Percentiles rank a stretch among this genome's conserved stretches.
Evolutionary conservation across 2,329 filamentous ascomycete species (phyloP).

Genomic region (Aspergillus neotritici): DNA sequence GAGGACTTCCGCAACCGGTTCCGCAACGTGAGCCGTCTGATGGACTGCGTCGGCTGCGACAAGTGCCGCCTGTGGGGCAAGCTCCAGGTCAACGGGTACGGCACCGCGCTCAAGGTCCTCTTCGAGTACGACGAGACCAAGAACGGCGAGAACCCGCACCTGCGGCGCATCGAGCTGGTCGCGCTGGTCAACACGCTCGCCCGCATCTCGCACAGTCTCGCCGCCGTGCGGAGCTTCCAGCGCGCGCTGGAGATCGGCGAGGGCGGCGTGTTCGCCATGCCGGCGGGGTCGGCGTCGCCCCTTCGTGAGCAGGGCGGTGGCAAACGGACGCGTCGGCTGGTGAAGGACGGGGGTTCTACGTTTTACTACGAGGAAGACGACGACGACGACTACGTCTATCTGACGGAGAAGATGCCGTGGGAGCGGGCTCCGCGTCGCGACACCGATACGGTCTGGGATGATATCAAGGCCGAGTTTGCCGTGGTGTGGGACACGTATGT

Average conservation of each 20-base stretch:
- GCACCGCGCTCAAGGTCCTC: constrained; percentile 87
- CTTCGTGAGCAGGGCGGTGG: constrained; percentile 16
- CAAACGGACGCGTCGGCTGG: constrained; percentile 14
- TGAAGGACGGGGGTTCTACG: constrained; percentile 31
- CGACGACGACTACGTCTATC: constrained; percentile 34
- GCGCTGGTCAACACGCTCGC: constrained; percentile 92
- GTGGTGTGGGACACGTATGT: constrained; percentile 58
- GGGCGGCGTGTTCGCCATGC: constrained; percentile 26
- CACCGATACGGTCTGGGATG: constrained; percentile 49
- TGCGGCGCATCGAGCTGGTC: constrained; percentile 87
- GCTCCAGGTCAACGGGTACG: constrained; percentile 89
- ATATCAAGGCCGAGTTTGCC: constrained; percentile 58
- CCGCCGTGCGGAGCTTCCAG: constrained; percentile 68
- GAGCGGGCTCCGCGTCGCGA: constrained; percentile 23
- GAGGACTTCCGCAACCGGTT: constrained; percentile 97
- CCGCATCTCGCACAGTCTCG: constrained; percentile 74
- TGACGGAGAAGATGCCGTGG: constrained; percentile 30
- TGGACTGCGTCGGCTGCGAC: constrained; percentile 98
- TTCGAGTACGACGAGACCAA: constrained; percentile 80
- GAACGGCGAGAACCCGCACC: constrained; percentile 58
- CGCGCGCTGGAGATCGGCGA: constrained; percentile 38
- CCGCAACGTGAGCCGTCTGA: constrained; percentile 89
- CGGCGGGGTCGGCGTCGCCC: constrained; percentile 21
- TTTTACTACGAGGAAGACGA: constrained; percentile 39
- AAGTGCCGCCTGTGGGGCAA: constrained; percentile 99